Base-by-base conservation (phyloP, 768 basidiomycete genomes). In the Dioszegia hungarica region DNA sequence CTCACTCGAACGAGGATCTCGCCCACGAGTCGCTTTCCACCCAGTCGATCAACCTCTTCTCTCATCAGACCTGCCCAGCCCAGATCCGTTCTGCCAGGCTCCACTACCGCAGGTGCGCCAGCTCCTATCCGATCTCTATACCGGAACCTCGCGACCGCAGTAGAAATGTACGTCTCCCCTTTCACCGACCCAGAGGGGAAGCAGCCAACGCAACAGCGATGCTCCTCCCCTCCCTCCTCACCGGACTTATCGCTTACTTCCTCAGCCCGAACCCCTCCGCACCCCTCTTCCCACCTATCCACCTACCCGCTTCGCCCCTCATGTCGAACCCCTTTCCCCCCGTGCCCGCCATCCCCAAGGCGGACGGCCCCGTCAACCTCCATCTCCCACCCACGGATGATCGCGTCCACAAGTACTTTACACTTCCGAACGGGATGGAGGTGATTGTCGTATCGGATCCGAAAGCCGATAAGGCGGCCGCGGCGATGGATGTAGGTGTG, bases 401-500 rank as follows among this genome's bases (percentile, higher is more conserved):
- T 57, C 56, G 74, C 25, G 64, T 67, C 8, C 75, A 72, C 40
- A 68, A 86, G 47, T 73, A 92, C 44, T 87, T 99, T 60, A 81
- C 81, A 45, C 82, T 99, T n/a, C 81, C 85, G 6, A 99, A 98
- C 70, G 91, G 88, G 3, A 78, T 99, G n/a, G 86, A 89, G 59
- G 91, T 86, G 0, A 83, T 87, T 62, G 77, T 99, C 24, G 81
- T 98, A 14, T 86, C 86, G 54, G 94, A 99, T 72, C 77, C 82
- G 0, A 85, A 84, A 61, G 85, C 93, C 5, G 95, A 99, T 78
- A 95, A 93, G 77, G 88, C 90, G 11, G 90, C 92, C 0, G 95
- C 94, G 1, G 89, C 90, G 70, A 81, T 99, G 68, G 89, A 94
- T 76, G 91, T 98, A 49, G 86, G 87, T 33, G 92, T 97, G 1